Evolutionary conservation across 106 monocot genomes (phyloP), one percentile per base, ranked within the genome.

Genomic region (Dendrobium nobile): DNA sequence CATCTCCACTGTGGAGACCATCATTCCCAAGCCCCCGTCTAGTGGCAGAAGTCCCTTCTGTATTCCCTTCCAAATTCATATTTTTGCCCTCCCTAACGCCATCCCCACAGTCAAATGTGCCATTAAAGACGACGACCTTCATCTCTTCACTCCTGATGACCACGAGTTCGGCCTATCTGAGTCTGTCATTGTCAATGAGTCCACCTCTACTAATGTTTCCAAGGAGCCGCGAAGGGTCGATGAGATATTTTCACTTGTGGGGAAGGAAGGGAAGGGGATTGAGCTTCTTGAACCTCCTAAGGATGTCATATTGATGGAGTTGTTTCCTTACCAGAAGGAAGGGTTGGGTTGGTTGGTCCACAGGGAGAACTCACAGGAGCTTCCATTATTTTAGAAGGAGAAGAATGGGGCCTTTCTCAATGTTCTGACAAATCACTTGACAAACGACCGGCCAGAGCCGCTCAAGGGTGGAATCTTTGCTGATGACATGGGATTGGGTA

Each of bases 401-500:
- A 85, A 81, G 19, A 77, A 82, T 33, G 89, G 88, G n/a, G 74
- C n/a, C 1, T 96, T 82, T 55, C 28, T 83, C 20, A 93, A 95
- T 75, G 79, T 95, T 80, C 75, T 98, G 77, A 95, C 98, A 1
- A 92, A 95, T 73, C 81, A 92, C 77, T 17, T 83, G 78, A 87
- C 89, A 1, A n/a, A 47, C 13, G 86, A 89, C 48, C 86, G 88
- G 78, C 98, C 98, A 0, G 81, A 89, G 78, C 87, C 89, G 16
- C 73, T 98, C 41, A 88, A 55, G 78, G 98, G 95, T 28, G 98
- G 98, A 41, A 98, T 98, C 72, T 95, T 98, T 75, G 98, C 98
- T 0, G 98, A 98, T 51, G 98, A 98, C 27, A 98, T 98, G 98
- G 98, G 98, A 8, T 80, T 98, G 76, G 98, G 98, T 2, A 98